These are phyloP conservation scores for Naumovozyma baii DNA, from an alignment of 805 yeast species.

Conservation along the genomic window DNA sequence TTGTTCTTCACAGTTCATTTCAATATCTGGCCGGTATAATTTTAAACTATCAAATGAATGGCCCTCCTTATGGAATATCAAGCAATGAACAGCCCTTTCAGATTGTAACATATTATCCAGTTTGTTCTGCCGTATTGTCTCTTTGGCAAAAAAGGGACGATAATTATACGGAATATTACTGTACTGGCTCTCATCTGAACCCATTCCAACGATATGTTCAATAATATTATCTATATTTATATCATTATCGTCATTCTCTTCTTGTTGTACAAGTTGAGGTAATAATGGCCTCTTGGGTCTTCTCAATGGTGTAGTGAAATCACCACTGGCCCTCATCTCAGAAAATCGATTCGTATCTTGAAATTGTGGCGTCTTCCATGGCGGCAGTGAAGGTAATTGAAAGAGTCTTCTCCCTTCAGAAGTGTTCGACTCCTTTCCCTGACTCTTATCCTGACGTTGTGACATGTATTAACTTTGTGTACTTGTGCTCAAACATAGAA, in stretches of 20 bases:
- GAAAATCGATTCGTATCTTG: conserved; percentile 5
- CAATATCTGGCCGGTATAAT: conserved; percentile 22
- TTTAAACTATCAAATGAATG: conserved; percentile 5
- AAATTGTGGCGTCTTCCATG: conserved; percentile 21
- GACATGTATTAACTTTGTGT: no score
- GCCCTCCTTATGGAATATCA: conserved; percentile 19
- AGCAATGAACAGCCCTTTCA: conserved; percentile 26
- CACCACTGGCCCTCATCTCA: background rate
- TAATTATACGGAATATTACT: conserved; percentile 12
- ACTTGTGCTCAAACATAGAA: no score
- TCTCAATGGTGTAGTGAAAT: conserved; percentile 17
- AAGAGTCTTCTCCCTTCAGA: conserved; percentile 4
- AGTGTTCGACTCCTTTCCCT: background rate
- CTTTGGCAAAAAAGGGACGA: conserved; percentile 16
- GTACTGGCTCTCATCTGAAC: background rate
- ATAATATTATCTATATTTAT: background rate
- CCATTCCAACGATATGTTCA: background rate
- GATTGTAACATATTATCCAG: conserved; percentile 11
- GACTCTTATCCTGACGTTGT: background rate
- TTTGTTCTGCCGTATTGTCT: conserved; percentile 18
- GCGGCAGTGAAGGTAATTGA: conserved; percentile 22
- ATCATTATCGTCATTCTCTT: conserved; percentile 1
- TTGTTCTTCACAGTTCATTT: conserved; percentile 17
- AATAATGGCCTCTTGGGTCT: conserved; percentile 6
- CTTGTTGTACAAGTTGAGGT: background rate